Evolutionary conservation across 352 stramenopile genomes (phyloP).

Genomic region (Phytopythium aichiense): DNA sequence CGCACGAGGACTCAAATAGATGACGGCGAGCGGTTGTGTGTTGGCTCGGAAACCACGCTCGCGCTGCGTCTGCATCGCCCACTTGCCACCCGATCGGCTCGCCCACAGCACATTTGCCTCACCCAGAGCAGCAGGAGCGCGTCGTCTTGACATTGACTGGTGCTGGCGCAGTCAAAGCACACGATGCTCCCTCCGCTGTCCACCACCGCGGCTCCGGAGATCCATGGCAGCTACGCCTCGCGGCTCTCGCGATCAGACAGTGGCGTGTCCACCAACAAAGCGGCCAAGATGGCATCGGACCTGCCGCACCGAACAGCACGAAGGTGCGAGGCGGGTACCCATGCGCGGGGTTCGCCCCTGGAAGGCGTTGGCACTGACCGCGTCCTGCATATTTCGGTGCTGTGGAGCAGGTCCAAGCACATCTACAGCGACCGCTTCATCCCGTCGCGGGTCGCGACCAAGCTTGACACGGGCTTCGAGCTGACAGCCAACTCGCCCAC

Average conservation of each 20-base stretch:
- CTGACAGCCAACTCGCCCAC: slow-evolving; percentile 44
- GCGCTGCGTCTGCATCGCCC: not conserved
- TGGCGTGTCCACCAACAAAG: not conserved
- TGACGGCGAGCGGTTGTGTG: not conserved
- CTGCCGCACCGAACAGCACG: slow-evolving; percentile 1
- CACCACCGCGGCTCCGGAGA: slow-evolving; percentile 17
- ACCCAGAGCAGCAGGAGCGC: not conserved
- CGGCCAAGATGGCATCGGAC: not conserved
- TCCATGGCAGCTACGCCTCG: slow-evolving; percentile 55
- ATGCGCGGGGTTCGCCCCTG: no score
- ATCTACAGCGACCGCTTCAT: slow-evolving; percentile 90
- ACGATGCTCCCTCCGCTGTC: slow-evolving; percentile 4
- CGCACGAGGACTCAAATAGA: not conserved
- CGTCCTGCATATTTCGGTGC: not conserved
- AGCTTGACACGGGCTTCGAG: slow-evolving; percentile 72
- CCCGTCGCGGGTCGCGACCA: slow-evolving; percentile 62
- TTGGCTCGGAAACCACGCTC: not conserved
- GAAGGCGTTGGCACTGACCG: not conserved
- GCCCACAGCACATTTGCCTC: not conserved
- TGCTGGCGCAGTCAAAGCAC: not conserved
- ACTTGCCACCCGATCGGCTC: not conserved
- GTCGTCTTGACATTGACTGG: not conserved
- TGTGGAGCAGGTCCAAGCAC: slow-evolving; percentile 46
- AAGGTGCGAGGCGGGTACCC: not conserved
- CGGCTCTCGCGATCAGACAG: slow-evolving; percentile 14